These are phyloP conservation scores for Zygosaccharomyces sapae DNA, from an alignment of 1,139 yeast species.

Conservation along the genomic window DNA sequence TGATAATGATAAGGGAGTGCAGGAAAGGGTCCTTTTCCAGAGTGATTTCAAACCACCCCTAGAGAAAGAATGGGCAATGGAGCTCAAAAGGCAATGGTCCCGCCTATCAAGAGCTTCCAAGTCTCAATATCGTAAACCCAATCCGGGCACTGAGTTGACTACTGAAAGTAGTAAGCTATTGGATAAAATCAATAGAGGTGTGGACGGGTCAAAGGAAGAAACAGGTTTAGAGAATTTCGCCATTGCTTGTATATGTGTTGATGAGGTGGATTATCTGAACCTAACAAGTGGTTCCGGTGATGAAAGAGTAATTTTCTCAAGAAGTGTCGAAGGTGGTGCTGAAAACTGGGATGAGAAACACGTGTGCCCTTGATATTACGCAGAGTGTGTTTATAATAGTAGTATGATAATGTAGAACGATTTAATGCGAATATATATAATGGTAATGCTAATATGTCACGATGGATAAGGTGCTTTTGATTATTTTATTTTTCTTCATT, in stretches of 20 bases:
- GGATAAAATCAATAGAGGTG: constrained; percentile 75
- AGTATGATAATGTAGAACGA: constrained; percentile 6
- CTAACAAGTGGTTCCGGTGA: constrained; percentile 41
- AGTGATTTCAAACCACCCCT: constrained; percentile 42
- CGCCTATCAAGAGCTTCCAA: constrained; percentile 53
- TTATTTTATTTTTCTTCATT: not conserved
- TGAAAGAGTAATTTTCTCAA: constrained; percentile 41
- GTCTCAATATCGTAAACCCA: constrained; percentile 66
- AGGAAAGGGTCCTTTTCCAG: constrained; percentile 8
- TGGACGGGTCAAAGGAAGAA: constrained; percentile 71
- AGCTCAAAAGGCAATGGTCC: constrained; percentile 62
- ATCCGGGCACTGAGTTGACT: constrained; percentile 59
- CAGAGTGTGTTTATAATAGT: not conserved
- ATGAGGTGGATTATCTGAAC: constrained; percentile 67
- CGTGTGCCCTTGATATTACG: constrained; percentile 62
- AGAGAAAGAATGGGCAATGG: constrained; percentile 60
- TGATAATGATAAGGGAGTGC: not conserved
- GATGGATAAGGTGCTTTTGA: not conserved
- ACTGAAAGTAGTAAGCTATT: constrained; percentile 53
- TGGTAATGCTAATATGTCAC: not conserved
- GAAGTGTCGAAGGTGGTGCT: constrained; percentile 49
- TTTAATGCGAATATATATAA: constrained; percentile 4
- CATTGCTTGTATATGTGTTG: constrained; percentile 64
- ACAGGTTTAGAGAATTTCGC: constrained; percentile 68
- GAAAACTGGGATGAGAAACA: constrained; percentile 75